Base-by-base conservation (phyloP, 2,329 filamentous ascomycete genomes). In the Talaromyces albobiverticillius region DNA sequence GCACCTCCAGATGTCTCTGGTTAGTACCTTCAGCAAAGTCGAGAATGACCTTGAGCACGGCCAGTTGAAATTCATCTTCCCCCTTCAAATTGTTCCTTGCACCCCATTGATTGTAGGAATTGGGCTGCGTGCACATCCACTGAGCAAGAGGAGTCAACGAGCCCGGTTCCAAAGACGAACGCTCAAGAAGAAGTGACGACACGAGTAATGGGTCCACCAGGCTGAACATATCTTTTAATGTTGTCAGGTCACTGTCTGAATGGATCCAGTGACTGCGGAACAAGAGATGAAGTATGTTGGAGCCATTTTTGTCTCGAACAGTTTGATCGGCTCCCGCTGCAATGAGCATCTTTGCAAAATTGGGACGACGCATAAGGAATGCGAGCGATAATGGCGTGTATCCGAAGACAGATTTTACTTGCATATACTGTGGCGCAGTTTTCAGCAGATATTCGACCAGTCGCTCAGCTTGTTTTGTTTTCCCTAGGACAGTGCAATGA, bases 351-450 rank as follows among this genome's bases (percentile, higher is more conserved):
- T 82, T 81, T 14, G 81, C 69, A 29, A 63, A 67, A 14, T 54
- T 59, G 8, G 58, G 32, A 5, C 61, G 61, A 31, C 61, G 65
- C 3, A 82, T 71, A 2, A 76, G 71, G 57, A 85, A 86, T 1
- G 89, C 88, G 9, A 89, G 67, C 53, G 85, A 79, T 1, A 95
- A 76, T 1, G 90, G 89, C 0, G 88, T 92, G 1, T 66, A 60
- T 16, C 67, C 70, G 16, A 57, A 57, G 2, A 46, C 29, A 1
- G 64, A 68, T 62, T 83, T 88, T 47, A 79, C 76, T 54, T 90
- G 82, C 1, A 95, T 63, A 1, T 78, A 79, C 2, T 80, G 74
- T 0, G 89, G 88, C 54, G 79, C 78, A 10, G 79, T 76, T 23
- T 84, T 76, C 49, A 89, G 69, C 2, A 95, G 74, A 60, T 89